Percentiles rank a stretch among this genome's conserved stretches.
phyloP scores from a whole-genome alignment of 192 early-diverging fungal species.

The Dissophora globulifera region DNA sequence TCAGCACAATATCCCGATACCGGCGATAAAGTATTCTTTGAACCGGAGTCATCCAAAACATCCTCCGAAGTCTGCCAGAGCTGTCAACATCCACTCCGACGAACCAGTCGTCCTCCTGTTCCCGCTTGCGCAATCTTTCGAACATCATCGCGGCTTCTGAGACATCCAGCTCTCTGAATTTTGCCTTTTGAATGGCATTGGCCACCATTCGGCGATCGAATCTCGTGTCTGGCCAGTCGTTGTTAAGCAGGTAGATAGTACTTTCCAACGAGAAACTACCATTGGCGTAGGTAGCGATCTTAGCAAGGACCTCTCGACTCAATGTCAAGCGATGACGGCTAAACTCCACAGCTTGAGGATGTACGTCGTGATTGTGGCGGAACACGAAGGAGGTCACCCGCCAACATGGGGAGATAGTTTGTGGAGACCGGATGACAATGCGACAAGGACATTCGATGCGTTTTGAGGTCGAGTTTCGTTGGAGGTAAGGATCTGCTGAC shows the following conservation, averaged over 20 bases:
- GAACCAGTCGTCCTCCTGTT: background rate
- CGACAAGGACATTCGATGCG: background rate
- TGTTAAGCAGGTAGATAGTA: background rate
- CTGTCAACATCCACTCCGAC: background rate
- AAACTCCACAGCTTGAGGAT: background rate
- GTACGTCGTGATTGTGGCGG: background rate
- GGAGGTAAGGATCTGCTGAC: too few species aligned
- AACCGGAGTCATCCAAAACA: conserved; percentile 6
- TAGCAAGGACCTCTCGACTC: background rate
- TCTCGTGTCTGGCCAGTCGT: background rate
- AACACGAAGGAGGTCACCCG: background rate
- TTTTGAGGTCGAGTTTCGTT: background rate
- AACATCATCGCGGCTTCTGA: background rate
- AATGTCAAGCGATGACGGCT: background rate
- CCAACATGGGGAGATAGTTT: background rate
- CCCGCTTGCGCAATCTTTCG: background rate
- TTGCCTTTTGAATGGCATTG: background rate
- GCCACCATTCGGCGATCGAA: background rate
- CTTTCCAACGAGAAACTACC: background rate
- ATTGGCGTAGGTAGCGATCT: background rate
- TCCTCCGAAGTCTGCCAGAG: background rate
- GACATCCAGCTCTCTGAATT: background rate
- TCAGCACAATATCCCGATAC: conserved; percentile 12
- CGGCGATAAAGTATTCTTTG: background rate
- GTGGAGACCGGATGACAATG: background rate